Conservation (phyloP, 768 basidiomycete species). For the Sarcodon sp. region DNA sequence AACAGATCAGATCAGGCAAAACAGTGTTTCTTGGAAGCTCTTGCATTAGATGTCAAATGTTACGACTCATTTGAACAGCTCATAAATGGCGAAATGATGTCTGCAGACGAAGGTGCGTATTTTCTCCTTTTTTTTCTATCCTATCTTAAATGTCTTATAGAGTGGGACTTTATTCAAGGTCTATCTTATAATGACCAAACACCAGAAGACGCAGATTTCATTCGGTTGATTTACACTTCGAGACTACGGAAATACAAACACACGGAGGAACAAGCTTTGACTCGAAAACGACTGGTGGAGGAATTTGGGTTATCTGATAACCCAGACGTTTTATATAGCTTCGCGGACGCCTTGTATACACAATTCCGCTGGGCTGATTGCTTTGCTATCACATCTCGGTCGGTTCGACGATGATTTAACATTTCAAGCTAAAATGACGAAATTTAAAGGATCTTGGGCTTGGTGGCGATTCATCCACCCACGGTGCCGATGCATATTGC, state of each 20-base stretch:
- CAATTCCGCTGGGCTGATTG: constrained; percentile 93
- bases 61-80: constrained; percentile 92
- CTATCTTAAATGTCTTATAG: constrained; percentile 26
- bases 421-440: neutral
- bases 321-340: constrained; percentile 82
- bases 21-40: constrained; percentile 90
- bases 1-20: constrained; percentile 88
- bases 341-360: constrained; percentile 82
- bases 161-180: constrained; percentile 91
- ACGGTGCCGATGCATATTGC: constrained; percentile 93
- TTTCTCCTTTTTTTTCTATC: constrained; percentile 3
- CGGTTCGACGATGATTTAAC: neutral
- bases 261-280: constrained; percentile 65
- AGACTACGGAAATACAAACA: constrained; percentile 88
- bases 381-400: constrained; percentile 79
- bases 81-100: constrained; percentile 91
- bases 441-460: constrained; percentile 58
- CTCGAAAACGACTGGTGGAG: constrained; percentile 66
- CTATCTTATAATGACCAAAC: constrained; percentile 76
- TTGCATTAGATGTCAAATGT: constrained; percentile 91
- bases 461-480: constrained; percentile 76
- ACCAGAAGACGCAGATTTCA: constrained; percentile 81
- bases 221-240: constrained; percentile 85
- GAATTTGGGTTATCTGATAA: constrained; percentile 84
- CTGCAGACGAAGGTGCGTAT: constrained; percentile 76